Percentiles rank a stretch among this genome's conserved stretches.
These are phyloP conservation scores for Fraxinus cuspidata DNA, from an alignment of 257 asterid species.

Conservation along the genomic window DNA sequence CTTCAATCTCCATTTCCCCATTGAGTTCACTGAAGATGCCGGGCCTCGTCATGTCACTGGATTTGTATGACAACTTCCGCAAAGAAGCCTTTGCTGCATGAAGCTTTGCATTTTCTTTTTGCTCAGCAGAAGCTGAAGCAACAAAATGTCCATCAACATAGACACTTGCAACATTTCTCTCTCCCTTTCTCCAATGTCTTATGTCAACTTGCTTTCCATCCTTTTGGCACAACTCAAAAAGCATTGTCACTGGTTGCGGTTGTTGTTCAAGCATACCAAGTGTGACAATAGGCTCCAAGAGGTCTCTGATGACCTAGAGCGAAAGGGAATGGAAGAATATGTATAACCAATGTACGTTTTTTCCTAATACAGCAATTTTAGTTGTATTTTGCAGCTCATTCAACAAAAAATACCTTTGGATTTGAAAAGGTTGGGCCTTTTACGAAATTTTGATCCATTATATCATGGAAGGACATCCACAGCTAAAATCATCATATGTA, in stretches of 20 bases:
- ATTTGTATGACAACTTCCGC: conserved; percentile 30
- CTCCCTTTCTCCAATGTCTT: conserved; percentile 44
- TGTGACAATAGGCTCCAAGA: conserved; percentile 68
- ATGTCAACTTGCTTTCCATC: conserved; percentile 59
- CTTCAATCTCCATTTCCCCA: conserved; percentile 44
- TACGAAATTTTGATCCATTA: not conserved
- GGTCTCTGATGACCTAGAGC: conserved; percentile 49
- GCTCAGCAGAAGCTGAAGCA: conserved; percentile 60
- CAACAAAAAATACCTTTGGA: not conserved
- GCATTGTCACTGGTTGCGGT: conserved; percentile 84
- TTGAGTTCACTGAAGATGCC: conserved; percentile 31
- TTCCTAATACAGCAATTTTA: not conserved
- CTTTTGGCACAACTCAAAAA: conserved; percentile 70
- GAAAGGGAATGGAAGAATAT: not conserved
- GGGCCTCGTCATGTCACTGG: not conserved
- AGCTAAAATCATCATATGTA: not conserved
- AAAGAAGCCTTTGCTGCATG: conserved; percentile 81
- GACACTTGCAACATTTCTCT: conserved; percentile 49
- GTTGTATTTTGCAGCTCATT: not conserved
- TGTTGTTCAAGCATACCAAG: conserved; percentile 54
- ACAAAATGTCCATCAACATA: conserved; percentile 57
- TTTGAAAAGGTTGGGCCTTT: not conserved
- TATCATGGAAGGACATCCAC: not conserved
- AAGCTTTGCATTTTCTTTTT: conserved; percentile 73
- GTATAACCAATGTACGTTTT: conserved; percentile 6